Percentiles rank a stretch among this genome's conserved stretches.
Evolutionary conservation across 2,329 filamentous ascomycete species (phyloP).

Genomic region (Trichoderma sp.): DNA sequence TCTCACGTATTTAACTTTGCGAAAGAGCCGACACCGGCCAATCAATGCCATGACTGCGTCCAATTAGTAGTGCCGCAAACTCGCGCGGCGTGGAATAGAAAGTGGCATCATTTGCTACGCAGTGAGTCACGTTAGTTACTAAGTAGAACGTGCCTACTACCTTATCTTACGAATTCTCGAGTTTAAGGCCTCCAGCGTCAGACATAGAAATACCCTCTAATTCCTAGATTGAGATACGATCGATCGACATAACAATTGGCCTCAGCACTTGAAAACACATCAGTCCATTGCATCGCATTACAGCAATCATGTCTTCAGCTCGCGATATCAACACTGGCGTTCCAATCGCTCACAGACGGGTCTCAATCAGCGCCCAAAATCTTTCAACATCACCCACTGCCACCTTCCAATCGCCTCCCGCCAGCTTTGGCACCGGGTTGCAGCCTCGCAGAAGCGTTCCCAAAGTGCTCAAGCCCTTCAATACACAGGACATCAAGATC

Average conservation of each 20-base stretch:
- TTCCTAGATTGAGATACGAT: neutral
- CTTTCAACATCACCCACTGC: conserved; percentile 75
- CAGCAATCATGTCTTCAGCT: conserved; percentile 43
- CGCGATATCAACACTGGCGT: conserved; percentile 50
- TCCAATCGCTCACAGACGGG: conserved; percentile 41
- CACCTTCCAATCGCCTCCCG: conserved; percentile 72
- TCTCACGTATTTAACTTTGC: neutral
- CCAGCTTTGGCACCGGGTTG: conserved; percentile 57
- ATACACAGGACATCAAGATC: conserved; percentile 95
- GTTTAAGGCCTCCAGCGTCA: neutral
- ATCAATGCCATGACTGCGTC: neutral
- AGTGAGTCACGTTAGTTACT: conserved; percentile 3
- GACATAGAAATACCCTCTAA: neutral
- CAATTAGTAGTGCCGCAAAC: neutral
- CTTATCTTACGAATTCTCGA: neutral
- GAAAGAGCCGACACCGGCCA: conserved; percentile 20
- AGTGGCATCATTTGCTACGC: neutral
- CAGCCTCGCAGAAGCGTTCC: conserved; percentile 42
- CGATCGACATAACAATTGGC: neutral
- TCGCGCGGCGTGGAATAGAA: neutral
- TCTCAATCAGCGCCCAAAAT: conserved; percentile 58
- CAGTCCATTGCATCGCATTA: neutral
- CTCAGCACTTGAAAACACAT: neutral
- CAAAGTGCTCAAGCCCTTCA: conserved; percentile 92
- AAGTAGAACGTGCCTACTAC: neutral